Conservation (phyloP, 2,329 filamentous ascomycete genomes). For the Akanthomyces dipterigenus region DNA sequence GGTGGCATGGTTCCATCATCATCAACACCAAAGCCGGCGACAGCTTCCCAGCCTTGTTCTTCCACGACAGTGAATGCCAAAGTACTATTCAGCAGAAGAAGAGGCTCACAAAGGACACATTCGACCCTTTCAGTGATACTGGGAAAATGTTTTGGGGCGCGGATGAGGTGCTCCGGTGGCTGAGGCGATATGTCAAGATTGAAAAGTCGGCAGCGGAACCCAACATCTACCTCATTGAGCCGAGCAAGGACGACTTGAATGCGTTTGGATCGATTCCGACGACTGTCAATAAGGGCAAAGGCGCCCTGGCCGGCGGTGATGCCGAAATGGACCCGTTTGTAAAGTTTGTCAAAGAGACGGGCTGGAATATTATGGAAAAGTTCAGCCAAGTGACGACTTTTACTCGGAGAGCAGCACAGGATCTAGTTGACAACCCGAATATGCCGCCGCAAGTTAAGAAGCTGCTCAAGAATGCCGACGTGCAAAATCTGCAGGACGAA, state of each 20-base stretch:
- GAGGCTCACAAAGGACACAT: conserved; percentile 72
- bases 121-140: conserved; percentile 80
- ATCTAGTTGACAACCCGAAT: conserved; percentile 84
- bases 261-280: conserved; percentile 66
- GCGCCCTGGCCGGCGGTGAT: conserved; percentile 43
- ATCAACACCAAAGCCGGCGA: conserved; percentile 89
- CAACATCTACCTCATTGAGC: conserved; percentile 87
- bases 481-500: conserved; percentile 91
- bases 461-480: conserved; percentile 82
- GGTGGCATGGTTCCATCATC: conserved; percentile 96
- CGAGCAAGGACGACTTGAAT: conserved; percentile 73
- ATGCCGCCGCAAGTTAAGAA: conserved; percentile 82
- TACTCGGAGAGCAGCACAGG: conserved; percentile 83
- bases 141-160: conserved; percentile 96
- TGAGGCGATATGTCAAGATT: conserved; percentile 75
- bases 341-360: conserved; percentile 88
- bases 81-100: conserved; percentile 93
- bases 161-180: conserved; percentile 87
- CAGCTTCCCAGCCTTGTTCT: conserved; percentile 92
- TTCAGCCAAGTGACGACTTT: conserved; percentile 97
- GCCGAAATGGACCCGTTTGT: conserved; percentile 86
- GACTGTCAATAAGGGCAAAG: conserved; percentile 26
- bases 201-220: conserved; percentile 81
- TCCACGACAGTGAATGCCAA: conserved; percentile 95
- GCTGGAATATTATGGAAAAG: conserved; percentile 95